Conservation (phyloP, 257 asterid genomes). For the Lithospermum erythrorhizon region DNA sequence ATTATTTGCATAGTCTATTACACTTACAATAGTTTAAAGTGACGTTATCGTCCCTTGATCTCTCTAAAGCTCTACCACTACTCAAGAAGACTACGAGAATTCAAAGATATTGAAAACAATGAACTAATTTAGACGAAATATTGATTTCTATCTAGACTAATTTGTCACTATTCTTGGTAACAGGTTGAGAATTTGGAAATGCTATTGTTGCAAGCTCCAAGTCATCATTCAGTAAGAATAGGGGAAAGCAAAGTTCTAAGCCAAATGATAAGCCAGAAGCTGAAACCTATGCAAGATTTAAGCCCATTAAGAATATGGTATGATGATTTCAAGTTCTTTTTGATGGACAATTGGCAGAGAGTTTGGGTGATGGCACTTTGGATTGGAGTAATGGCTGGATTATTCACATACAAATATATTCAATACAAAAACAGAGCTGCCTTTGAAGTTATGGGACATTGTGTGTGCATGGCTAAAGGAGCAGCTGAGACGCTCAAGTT, state of each 20-base stretch:
- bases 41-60: no score
- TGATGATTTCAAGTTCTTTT: slow-evolving; percentile 11
- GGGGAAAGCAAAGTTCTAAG: slow-evolving; percentile 19
- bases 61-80: no score
- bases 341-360: slow-evolving; percentile 18
- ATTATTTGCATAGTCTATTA: no score
- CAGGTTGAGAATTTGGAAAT: slow-evolving; percentile 23
- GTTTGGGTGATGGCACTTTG: slow-evolving; percentile 17
- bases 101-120: background rate
- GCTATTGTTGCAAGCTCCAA: slow-evolving; percentile 19
- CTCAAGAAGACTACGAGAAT: no score
- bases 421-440: slow-evolving; percentile 12
- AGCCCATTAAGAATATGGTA: slow-evolving; percentile 17
- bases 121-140: background rate
- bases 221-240: slow-evolving; percentile 10
- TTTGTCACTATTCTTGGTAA: background rate
- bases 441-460: slow-evolving; percentile 15
- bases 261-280: slow-evolving; percentile 22
- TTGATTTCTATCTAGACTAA: background rate
- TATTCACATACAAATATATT: slow-evolving; percentile 13
- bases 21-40: no score
- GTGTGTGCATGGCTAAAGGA: slow-evolving; percentile 17
- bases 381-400: slow-evolving; percentile 16
- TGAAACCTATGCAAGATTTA: slow-evolving; percentile 20
- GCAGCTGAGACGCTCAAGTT: slow-evolving; percentile 18